Percentiles rank a stretch among this genome's conserved stretches.
These are phyloP conservation scores for Trametes polyzona DNA, from an alignment of 1,284 basidiomycete species.

Conservation along the genomic window DNA sequence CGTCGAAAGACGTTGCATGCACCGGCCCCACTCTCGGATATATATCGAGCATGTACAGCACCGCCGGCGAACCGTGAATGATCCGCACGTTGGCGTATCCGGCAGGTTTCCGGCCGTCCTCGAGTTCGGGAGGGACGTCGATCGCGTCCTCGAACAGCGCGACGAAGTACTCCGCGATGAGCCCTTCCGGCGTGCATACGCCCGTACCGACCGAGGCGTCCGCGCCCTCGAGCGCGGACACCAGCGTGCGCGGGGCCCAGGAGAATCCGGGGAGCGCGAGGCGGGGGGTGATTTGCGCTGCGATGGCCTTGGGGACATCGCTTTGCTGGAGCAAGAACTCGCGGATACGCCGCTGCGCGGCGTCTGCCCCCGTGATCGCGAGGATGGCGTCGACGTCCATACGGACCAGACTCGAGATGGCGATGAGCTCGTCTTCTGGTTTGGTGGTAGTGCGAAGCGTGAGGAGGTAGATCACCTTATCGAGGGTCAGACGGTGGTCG, in stretches of 20 bases:
- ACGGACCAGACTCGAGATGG: background rate
- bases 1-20: no score
- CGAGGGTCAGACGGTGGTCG: no score
- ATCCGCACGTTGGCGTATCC: no score
- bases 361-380: background rate
- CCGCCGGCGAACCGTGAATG: no score
- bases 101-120: no score
- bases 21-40: no score
- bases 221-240: background rate
- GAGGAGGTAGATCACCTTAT: background rate
- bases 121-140: no score
- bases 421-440: slow-evolving; percentile 3
- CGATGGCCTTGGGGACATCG: background rate
- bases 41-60: no score
- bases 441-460: background rate
- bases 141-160: background rate
- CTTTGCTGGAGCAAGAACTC: background rate
- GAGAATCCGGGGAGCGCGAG: background rate
- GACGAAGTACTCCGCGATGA: background rate
- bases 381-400: background rate
- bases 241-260: slow-evolving; percentile 4
- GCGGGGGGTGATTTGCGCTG: background rate
- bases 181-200: background rate
- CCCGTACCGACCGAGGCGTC: background rate
- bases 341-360: background rate